Evolutionary conservation across 305 asterid species (phyloP), one percentile per base, ranked within the genome.

Genomic region (Nicotiana rustica): DNA sequence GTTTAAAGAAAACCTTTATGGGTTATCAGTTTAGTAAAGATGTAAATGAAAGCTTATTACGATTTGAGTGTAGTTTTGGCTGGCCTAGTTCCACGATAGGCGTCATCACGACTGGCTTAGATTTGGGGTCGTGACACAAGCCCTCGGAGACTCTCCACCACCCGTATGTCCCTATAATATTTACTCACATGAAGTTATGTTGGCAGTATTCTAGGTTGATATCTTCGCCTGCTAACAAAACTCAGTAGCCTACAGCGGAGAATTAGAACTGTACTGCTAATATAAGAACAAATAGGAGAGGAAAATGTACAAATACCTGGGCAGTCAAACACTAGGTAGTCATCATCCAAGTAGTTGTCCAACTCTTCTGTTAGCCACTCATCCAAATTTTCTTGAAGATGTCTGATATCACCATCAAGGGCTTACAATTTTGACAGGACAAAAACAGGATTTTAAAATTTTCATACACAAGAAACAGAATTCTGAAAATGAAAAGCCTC

Each of bases 301-400:
- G 79, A n/a, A 21, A 13, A 71, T 13, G 41, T 15, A 52, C 21
- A 82, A 33, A 76, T 85, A 96, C 99, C 99, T 85, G 99, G 99
- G 84, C 98, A 96, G 88, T 96, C 98, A 83, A 96, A 96, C 77
- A 96, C 93, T 82, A 96, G 85, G 88, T 96, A 93, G 87, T 96
- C 98, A 88, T 96, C 99, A 41, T 93, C 98, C 93, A 92, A 44
- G 89, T 96, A 96, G 84, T 94, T 92, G 38, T 96, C 98, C 86
- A 96, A 87, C 89, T 96, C 99, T 79, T 93, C 97, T 3, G 93
- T 85, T 67, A 96, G 93, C 99, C 99, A 96, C 41, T 89, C 95
- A 81, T 93, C 99, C 92, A 96, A 78, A 91, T 91, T 94, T 62
- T 94, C 98, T 90, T 96, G 98, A 85, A 96, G 97, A 85, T 94